A percentile compares a stretch with the other conserved stretches of the same genome.
These are phyloP conservation scores for Fusarium sp. DNA, from an alignment of 2,329 filamentous ascomycete species.

Conservation along the genomic window DNA sequence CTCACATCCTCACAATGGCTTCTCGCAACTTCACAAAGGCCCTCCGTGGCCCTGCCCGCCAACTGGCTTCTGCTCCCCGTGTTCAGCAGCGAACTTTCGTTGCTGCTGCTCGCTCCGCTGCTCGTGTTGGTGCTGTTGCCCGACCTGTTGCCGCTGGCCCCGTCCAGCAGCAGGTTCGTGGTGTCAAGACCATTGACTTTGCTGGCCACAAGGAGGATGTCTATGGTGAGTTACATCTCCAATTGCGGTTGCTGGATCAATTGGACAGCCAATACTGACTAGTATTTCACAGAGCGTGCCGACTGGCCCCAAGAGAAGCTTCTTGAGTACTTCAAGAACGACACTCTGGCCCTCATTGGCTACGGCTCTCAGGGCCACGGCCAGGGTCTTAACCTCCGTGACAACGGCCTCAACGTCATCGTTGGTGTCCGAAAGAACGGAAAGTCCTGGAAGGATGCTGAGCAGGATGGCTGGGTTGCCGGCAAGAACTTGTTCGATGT, in stretches of 20 bases:
- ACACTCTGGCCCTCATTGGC: slow-evolving; percentile 98
- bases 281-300: slow-evolving; percentile 77
- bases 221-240: slow-evolving; percentile 71
- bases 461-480: slow-evolving; percentile 96
- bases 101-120: slow-evolving; percentile 66
- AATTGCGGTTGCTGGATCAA: background rate
- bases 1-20: slow-evolving; percentile 70
- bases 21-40: slow-evolving; percentile 78
- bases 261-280: slow-evolving; percentile 37
- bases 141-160: slow-evolving; percentile 60
- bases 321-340: slow-evolving; percentile 99
- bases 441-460: slow-evolving; percentile 96
- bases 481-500: slow-evolving; percentile 99
- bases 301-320: slow-evolving; percentile 99
- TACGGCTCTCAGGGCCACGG: slow-evolving; percentile 98
- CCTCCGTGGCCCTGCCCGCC: slow-evolving; percentile 71
- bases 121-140: slow-evolving; percentile 63
- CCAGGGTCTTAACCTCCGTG: slow-evolving; percentile 98
- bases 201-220: slow-evolving; percentile 94
- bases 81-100: slow-evolving; percentile 71
- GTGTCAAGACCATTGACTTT: slow-evolving; percentile 99
- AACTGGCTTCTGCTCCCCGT: slow-evolving; percentile 65
- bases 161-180: slow-evolving; percentile 79
- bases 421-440: slow-evolving; percentile 98
- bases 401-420: slow-evolving; percentile 99